Percentiles rank a stretch among this genome's conserved stretches.
These are phyloP conservation scores for Anastatica hierochuntica DNA, from an alignment of 345 rosid genomes.

Conservation along the genomic window DNA sequence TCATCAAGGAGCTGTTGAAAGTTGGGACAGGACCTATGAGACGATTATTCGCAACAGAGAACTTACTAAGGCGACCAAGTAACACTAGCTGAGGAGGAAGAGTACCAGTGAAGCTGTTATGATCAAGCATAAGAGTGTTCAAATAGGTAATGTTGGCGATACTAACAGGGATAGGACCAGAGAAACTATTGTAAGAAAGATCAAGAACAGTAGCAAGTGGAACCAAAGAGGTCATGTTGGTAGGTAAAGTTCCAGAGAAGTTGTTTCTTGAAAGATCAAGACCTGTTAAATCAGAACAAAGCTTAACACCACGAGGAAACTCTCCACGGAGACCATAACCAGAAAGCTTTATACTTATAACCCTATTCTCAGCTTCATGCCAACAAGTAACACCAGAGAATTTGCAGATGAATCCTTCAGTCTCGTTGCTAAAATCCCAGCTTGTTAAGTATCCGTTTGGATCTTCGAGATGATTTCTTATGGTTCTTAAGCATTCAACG, in stretches of 20 bases:
- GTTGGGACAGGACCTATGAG: conserved; percentile 50
- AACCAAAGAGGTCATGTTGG: conserved; percentile 22
- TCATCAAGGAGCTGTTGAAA: background rate
- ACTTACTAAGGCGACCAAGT: conserved; percentile 41
- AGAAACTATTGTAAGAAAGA: conserved; percentile 59
- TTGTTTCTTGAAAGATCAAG: conserved; percentile 65
- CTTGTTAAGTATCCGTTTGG: conserved; percentile 36
- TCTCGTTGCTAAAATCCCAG: conserved; percentile 51
- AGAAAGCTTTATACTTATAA: conserved; percentile 53
- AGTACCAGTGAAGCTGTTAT: conserved; percentile 47
- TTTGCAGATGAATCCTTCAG: conserved; percentile 62
- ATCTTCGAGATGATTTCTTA: conserved; percentile 34
- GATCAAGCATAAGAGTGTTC: conserved; percentile 57
- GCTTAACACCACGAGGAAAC: conserved; percentile 44
- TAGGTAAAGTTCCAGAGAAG: conserved; percentile 52
- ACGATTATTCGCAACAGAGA: conserved; percentile 52
- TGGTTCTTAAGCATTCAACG: conserved; percentile 40
- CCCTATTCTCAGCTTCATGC: conserved; percentile 87
- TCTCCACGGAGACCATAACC: conserved; percentile 55
- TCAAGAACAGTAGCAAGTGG: conserved; percentile 34
- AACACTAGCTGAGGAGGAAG: conserved; percentile 43
- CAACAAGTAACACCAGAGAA: conserved; percentile 81
- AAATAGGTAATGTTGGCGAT: conserved; percentile 41
- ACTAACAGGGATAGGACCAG: conserved; percentile 43
- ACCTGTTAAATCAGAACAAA: conserved; percentile 54